Conservation (phyloP, 257 asterid genomes). For the Nicotiana tabacum region DNA sequence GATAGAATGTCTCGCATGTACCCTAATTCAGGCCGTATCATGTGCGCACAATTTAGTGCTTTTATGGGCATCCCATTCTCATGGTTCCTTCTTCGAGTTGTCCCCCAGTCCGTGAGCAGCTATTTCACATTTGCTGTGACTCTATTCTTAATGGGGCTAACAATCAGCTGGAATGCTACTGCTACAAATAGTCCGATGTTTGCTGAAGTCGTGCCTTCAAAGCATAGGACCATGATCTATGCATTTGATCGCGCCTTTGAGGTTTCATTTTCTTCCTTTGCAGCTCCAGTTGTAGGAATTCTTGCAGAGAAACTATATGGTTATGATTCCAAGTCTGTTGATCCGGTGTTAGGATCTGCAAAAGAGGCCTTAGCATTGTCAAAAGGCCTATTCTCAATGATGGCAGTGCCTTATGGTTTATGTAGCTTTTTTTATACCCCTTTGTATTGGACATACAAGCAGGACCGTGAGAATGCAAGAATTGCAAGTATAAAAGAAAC, state of each 20-base stretch:
- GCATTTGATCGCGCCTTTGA: conserved; percentile 96
- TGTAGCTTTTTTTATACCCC: conserved; percentile 85
- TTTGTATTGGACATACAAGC: conserved; percentile 74
- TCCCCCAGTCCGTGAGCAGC: conserved; percentile 61
- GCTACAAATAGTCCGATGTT: conserved; percentile 94
- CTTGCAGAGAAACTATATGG: conserved; percentile 83
- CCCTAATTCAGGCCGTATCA: conserved; percentile 71
- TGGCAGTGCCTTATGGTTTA: conserved; percentile 81
- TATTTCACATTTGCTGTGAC: conserved; percentile 57
- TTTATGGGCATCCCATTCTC: conserved; percentile 94
- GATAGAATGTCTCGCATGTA: conserved; percentile 57
- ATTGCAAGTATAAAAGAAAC: conserved; percentile 53
- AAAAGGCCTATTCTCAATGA: conserved; percentile 79
- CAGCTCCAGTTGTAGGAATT: conserved; percentile 93
- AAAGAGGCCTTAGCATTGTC: conserved; percentile 79
- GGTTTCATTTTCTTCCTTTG: conserved; percentile 83
- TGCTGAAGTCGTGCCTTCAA: conserved; percentile 93
- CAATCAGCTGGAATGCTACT: conserved; percentile 83
- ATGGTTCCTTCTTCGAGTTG: conserved; percentile 56
- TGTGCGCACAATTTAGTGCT: conserved; percentile 90
- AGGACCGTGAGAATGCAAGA: conserved; percentile 75
- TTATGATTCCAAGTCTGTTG: conserved; percentile 68
- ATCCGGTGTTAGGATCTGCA: conserved; percentile 63
- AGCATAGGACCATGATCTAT: conserved; percentile 87
- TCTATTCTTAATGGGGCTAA: conserved; percentile 77